phyloP scores from a whole-genome alignment of 1,284 basidiomycete genomes.

The Pseudozyma sp. region DNA sequence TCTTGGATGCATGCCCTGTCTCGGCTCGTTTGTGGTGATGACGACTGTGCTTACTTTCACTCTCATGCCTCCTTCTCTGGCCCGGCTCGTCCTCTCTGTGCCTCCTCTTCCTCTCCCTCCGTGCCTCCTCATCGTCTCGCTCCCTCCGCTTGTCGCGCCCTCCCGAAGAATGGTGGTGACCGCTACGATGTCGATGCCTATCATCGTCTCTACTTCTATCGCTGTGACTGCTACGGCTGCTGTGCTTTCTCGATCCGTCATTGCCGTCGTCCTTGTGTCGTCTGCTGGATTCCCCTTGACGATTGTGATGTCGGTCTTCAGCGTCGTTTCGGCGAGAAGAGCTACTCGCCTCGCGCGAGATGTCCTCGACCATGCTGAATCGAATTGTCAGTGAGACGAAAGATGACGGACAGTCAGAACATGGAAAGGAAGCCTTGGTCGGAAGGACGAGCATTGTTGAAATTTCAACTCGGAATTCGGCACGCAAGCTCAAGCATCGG shows the following conservation, averaged over 20 bases:
- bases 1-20: slow-evolving; percentile 70
- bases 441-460: not conserved
- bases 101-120: slow-evolving; percentile 70
- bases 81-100: slow-evolving; percentile 30
- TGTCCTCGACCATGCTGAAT: slow-evolving; percentile 9
- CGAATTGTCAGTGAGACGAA: not conserved
- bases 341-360: not conserved
- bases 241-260: slow-evolving; percentile 11
- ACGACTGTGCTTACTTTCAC: slow-evolving; percentile 1
- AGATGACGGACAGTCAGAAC: not conserved
- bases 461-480: slow-evolving; percentile 6
- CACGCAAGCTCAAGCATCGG: not conserved
- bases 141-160: slow-evolving; percentile 8
- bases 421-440: not conserved
- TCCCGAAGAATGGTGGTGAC: slow-evolving; percentile 8
- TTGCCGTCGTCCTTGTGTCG: slow-evolving; percentile 7
- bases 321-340: slow-evolving; percentile 6
- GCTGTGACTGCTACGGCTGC: slow-evolving; percentile 18
- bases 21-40: slow-evolving; percentile 75
- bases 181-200: slow-evolving; percentile 16
- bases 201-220: slow-evolving; percentile 2
- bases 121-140: slow-evolving; percentile 10
- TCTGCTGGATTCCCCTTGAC: slow-evolving; percentile 13
- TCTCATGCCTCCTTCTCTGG: slow-evolving; percentile 8
- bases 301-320: slow-evolving; percentile 20